Conservation (phyloP, 495 filamentous ascomycete species). For the Lasiosphaeria miniovina region DNA sequence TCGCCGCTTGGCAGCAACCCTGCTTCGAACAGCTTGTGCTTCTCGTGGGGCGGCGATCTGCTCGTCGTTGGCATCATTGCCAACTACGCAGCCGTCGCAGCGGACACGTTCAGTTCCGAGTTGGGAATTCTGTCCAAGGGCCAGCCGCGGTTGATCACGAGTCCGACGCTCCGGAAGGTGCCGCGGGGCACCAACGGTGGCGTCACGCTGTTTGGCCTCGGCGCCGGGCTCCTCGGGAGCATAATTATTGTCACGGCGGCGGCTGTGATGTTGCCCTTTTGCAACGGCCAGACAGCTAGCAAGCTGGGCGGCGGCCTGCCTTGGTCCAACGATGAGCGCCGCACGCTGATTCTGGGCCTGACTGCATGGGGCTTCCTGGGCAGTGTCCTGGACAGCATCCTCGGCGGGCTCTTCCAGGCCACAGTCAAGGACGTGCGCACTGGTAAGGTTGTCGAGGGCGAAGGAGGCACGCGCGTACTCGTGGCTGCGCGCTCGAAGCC, state of each 20-base stretch:
- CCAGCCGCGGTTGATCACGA: conserved; percentile 82
- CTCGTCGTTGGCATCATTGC: conserved; percentile 57
- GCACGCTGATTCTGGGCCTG: conserved; percentile 57
- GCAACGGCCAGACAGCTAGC: conserved; percentile 38
- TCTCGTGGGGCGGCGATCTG: conserved; percentile 51
- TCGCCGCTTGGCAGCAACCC: conserved; percentile 13
- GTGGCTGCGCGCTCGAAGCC: conserved; percentile 30
- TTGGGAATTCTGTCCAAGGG: conserved; percentile 82
- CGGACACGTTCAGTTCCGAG: conserved; percentile 94
- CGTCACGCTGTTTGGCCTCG: conserved; percentile 68
- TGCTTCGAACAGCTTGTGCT: conserved; percentile 41
- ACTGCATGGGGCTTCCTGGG: conserved; percentile 72
- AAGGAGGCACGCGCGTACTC: conserved; percentile 73
- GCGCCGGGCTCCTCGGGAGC: conserved; percentile 72
- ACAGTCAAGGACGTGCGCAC: conserved; percentile 80
- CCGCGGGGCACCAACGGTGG: conserved; percentile 92
- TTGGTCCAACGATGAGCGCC: conserved; percentile 48
- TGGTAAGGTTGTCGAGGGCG: conserved; percentile 86
- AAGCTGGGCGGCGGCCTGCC: conserved; percentile 35
- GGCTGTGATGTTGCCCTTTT: conserved; percentile 67
- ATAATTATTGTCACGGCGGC: conserved; percentile 66
- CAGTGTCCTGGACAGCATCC: conserved; percentile 77
- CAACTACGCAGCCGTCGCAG: conserved; percentile 87
- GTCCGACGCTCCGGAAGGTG: conserved; percentile 67
- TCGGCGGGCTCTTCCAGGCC: conserved; percentile 82